Conservation (phyloP, 169 alveolate genomes). For the Plasmodium gonderi region DNA sequence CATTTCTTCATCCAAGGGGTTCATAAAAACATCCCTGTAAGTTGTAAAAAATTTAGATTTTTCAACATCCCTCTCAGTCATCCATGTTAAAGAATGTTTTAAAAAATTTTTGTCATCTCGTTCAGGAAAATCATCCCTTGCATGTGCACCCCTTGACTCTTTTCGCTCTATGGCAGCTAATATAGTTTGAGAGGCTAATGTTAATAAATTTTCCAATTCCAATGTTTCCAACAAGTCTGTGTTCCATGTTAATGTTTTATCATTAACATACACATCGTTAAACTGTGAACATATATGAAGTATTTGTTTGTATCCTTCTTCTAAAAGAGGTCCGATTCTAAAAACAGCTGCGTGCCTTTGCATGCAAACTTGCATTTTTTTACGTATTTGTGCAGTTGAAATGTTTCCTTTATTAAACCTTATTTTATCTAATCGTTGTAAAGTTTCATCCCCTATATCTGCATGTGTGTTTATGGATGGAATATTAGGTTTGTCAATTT, state of each 20-base stretch:
- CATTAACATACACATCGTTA: conserved; percentile 91
- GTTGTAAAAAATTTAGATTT: conserved; percentile 78
- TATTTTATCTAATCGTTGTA: conserved; percentile 42
- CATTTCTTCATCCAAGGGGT: conserved; percentile 93
- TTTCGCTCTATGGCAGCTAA: conserved; percentile 94
- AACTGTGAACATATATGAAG: conserved; percentile 84
- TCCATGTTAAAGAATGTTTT: conserved; percentile 95
- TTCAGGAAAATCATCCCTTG: conserved; percentile 97
- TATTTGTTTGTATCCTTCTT: conserved; percentile 91
- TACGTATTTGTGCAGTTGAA: conserved; percentile 77
- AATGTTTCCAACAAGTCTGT: conserved; percentile 96
- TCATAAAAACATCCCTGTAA: conserved; percentile 84
- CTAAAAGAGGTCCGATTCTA: conserved; percentile 90
- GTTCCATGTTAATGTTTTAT: conserved; percentile 93
- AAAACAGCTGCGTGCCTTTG: conserved; percentile 97
- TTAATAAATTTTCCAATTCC: conserved; percentile 95
- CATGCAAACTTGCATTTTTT: conserved; percentile 91
- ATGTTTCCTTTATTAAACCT: conserved; percentile 75
- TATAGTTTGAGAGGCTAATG: conserved; percentile 92
- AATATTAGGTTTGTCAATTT: conserved; percentile 87
- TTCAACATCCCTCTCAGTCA: conserved; percentile 82
- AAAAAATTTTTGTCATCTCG: conserved; percentile 97
- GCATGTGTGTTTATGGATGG: conserved; percentile 60
- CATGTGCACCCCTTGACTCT: conserved; percentile 98
- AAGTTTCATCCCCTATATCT: conserved; percentile 55